Percentiles rank a stretch among this genome's conserved stretches.
phyloP scores from a whole-genome alignment of 2,329 filamentous ascomycete genomes.

The Ascochyta clinopodiicola region DNA sequence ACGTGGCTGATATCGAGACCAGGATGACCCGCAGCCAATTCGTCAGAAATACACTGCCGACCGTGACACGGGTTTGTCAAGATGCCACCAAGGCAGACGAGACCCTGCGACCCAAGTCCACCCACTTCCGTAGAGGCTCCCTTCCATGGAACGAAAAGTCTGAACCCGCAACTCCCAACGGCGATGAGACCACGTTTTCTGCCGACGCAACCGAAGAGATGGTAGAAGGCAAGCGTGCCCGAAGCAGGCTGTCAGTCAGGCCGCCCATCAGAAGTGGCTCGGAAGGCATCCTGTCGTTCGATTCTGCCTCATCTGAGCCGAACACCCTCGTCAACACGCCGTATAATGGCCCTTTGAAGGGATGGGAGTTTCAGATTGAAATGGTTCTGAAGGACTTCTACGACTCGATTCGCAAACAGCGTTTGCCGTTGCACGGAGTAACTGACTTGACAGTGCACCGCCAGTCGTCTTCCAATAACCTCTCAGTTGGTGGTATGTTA shows the following conservation, averaged over 20 bases:
- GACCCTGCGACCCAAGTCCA: conserved; percentile 44
- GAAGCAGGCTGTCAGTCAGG: conserved; percentile 53
- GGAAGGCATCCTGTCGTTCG: conserved; percentile 43
- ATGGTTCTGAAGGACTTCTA: conserved; percentile 92
- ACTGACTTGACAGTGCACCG: conserved; percentile 55
- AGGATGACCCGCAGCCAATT: conserved; percentile 97
- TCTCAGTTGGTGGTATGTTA: conserved; percentile 75
- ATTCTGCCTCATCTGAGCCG: conserved; percentile 58
- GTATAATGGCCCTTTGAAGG: conserved; percentile 75
- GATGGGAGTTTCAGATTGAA: conserved; percentile 90
- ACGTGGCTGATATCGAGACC: conserved; percentile 91
- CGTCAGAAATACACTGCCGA: conserved; percentile 94
- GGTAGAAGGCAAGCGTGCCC: conserved; percentile 44
- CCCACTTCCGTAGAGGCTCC: conserved; percentile 42
- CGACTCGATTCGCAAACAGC: conserved; percentile 82
- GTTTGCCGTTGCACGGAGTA: conserved; percentile 84
- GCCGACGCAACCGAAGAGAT: conserved; percentile 41
- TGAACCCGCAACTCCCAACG: conserved; percentile 43
- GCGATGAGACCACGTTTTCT: conserved; percentile 36
- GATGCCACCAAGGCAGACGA: conserved; percentile 61
- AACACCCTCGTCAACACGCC: conserved; percentile 79
- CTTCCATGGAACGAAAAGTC: conserved; percentile 47
- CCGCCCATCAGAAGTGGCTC: conserved; percentile 48
- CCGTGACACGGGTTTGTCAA: conserved; percentile 78
- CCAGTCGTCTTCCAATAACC: conserved; percentile 61